phyloP scores from a whole-genome alignment of 2,329 filamentous ascomycete genomes.

The Talaromyces sp. region DNA sequence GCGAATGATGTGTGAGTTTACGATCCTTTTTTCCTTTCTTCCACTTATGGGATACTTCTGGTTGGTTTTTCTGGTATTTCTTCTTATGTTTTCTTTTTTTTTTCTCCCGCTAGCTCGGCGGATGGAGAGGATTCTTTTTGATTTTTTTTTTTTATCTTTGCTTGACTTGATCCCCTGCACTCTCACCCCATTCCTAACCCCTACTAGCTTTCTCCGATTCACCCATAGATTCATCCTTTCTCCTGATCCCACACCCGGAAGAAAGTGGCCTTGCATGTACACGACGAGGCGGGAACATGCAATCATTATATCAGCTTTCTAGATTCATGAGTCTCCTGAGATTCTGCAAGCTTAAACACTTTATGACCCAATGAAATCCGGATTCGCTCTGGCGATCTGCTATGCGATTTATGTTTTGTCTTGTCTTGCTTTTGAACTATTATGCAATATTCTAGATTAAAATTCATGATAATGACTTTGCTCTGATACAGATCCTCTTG shows the following conservation, averaged over 20 bases:
- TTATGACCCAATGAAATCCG: not conserved
- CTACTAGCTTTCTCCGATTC: not conserved
- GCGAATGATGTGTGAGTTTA: conserved; percentile 27
- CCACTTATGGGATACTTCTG: conserved; percentile 2
- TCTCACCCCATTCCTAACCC: not conserved
- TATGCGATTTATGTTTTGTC: not conserved
- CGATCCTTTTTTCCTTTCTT: conserved; percentile 27
- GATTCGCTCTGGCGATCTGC: not conserved
- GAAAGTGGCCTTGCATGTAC: not conserved
- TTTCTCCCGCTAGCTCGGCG: not conserved
- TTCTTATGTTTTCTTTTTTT: conserved; percentile 14
- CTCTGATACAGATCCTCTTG: too few species aligned
- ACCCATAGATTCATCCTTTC: not conserved
- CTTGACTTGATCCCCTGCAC: not conserved
- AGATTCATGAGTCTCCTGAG: not conserved
- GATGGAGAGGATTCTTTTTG: not conserved
- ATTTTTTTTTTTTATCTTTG: not conserved
- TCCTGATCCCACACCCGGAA: too few species aligned
- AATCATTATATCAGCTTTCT: not conserved
- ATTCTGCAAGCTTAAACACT: not conserved
- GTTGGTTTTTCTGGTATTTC: not conserved
- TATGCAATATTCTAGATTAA: too few species aligned
- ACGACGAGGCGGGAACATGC: not conserved
- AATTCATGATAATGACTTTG: too few species aligned
- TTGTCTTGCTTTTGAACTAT: too few species aligned